Evolutionary conservation across 768 basidiomycete genomes (phyloP).

Genomic region (Termitomyces sp.): DNA sequence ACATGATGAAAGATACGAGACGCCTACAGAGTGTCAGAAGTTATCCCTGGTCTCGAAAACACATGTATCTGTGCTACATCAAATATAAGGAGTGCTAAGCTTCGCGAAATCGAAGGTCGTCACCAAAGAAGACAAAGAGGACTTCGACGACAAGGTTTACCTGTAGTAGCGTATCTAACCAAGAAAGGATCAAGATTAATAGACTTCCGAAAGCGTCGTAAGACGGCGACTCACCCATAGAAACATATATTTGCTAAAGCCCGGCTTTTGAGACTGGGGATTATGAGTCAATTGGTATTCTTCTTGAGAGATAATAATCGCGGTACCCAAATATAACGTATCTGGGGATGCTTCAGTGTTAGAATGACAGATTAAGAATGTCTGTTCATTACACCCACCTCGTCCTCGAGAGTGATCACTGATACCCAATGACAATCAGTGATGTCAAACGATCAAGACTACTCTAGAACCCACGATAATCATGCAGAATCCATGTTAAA

Average conservation of each 20-base stretch:
- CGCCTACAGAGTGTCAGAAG: conserved; percentile 29
- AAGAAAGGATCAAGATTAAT: not conserved
- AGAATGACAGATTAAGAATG: not conserved
- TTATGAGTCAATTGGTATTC: not conserved
- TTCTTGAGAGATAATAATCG: not conserved
- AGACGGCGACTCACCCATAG: conserved; percentile 26
- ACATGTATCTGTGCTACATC: conserved; percentile 41
- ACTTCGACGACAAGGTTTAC: not conserved
- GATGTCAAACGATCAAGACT: not conserved
- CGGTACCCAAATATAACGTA: conserved; percentile 35
- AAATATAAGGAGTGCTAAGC: conserved; percentile 34
- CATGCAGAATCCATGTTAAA: conserved; percentile 32
- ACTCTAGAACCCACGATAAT: conserved; percentile 22
- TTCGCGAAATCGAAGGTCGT: conserved; percentile 8
- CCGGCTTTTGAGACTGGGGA: conserved; percentile 26
- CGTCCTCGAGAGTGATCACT: conserved; percentile 30
- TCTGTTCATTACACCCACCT: conserved; percentile 21
- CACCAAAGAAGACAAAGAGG: not conserved
- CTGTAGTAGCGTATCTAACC: conserved; percentile 40
- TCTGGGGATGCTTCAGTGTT: conserved; percentile 14
- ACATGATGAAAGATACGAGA: not conserved
- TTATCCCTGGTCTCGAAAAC: conserved; percentile 32
- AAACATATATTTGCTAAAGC: conserved; percentile 34
- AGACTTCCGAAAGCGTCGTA: not conserved
- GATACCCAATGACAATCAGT: not conserved